These are phyloP conservation scores for Coix lacrymajobi DNA, from an alignment of 176 grass and related monocot genomes.

Conservation along the genomic window DNA sequence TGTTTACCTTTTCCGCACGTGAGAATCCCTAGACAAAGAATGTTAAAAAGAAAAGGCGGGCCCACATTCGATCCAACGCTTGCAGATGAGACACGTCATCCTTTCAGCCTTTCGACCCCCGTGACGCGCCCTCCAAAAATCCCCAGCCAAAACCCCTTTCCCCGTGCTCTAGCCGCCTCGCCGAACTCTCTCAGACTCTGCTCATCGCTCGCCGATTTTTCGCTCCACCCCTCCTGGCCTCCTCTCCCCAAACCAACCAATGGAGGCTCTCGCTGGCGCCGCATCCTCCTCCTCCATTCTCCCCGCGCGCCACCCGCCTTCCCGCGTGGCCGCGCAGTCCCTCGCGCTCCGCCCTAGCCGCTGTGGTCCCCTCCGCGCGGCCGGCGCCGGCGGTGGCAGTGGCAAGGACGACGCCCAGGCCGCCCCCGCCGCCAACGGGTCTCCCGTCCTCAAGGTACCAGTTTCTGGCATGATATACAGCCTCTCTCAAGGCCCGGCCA, in stretches of 20 bases:
- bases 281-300: constrained; percentile 24
- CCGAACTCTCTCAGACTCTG: neutral
- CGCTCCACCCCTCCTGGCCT: neutral
- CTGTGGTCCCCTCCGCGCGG: constrained; percentile 25
- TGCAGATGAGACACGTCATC: neutral
- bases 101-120: neutral
- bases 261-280: constrained; percentile 40
- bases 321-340: neutral
- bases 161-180: constrained; percentile 39
- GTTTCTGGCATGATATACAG: too few relatives aligned
- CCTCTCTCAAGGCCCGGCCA: neutral
- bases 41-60: neutral
- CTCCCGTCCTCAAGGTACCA: constrained; percentile 41
- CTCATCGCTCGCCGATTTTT: neutral
- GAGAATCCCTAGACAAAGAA: neutral
- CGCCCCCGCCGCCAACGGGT: constrained; percentile 17
- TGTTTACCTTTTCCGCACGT: neutral
- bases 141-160: neutral
- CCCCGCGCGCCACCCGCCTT: neutral
- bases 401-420: constrained; percentile 33
- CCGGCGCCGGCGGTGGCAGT: neutral
- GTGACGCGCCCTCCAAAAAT: constrained; percentile 16
- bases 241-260: neutral
- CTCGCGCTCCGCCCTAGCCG: constrained; percentile 4
- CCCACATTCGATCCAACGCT: constrained; percentile 20